phyloP scores from a whole-genome alignment of 768 basidiomycete genomes.

The Terana coerulea region DNA sequence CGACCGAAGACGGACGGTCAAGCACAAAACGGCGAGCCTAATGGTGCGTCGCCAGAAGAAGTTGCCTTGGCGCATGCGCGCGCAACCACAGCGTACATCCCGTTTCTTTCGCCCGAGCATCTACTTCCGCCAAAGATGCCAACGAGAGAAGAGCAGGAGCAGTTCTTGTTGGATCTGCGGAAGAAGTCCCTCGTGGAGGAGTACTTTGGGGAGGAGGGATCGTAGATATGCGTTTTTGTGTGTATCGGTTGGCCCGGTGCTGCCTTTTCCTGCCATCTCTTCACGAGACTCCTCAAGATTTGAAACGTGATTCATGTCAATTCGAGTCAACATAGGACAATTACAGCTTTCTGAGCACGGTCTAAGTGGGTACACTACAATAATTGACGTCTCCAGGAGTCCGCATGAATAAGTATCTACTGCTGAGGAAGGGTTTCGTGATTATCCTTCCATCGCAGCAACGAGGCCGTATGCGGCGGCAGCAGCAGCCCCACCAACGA shows the following conservation, averaged over 20 bases:
- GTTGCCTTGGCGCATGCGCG: constrained; percentile 37
- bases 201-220: constrained; percentile 48
- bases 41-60: constrained; percentile 23
- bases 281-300: no score
- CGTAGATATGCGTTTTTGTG: neutral
- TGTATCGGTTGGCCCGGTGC: no score
- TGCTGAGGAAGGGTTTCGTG: neutral
- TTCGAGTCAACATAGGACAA: no score
- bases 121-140: constrained; percentile 77
- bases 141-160: constrained; percentile 74
- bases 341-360: neutral
- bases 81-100: constrained; percentile 65
- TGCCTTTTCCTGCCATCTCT: no score
- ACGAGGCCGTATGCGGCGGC: constrained; percentile 66
- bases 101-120: constrained; percentile 70
- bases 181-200: constrained; percentile 85
- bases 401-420: neutral
- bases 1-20: constrained; percentile 29
- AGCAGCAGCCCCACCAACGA: constrained; percentile 89
- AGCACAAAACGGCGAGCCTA: no score
- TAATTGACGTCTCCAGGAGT: neutral
- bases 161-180: constrained; percentile 65
- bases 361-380: neutral
- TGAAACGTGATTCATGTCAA: no score
- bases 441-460: constrained; percentile 38